A percentile compares a stretch with the other conserved stretches of the same genome.
phyloP scores from a whole-genome alignment of 2,329 filamentous ascomycete genomes.

The Ophiostoma fasciatum region DNA sequence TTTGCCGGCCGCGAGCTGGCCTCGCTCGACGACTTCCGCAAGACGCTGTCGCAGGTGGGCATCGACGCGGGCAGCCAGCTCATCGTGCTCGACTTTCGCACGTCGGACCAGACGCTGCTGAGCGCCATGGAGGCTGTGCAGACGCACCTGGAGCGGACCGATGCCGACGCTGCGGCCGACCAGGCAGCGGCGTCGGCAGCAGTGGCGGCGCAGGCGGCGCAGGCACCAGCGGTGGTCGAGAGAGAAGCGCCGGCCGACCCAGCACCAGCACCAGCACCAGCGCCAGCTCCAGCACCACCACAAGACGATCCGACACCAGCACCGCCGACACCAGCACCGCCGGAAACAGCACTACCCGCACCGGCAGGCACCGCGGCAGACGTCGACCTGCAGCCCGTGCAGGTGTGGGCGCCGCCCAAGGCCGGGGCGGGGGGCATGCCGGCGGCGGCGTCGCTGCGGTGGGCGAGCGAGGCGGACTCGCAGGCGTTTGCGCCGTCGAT shows the following conservation, averaged over 20 bases:
- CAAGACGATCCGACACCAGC: not conserved
- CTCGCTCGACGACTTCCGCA: constrained; percentile 70
- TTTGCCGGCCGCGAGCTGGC: constrained; percentile 69
- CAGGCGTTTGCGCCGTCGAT: constrained; percentile 61
- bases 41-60: constrained; percentile 74
- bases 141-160: constrained; percentile 40
- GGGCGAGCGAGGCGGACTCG: constrained; percentile 35
- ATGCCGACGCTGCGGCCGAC: constrained; percentile 33
- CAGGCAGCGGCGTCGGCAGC: constrained; percentile 7
- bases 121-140: constrained; percentile 70
- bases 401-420: constrained; percentile 65
- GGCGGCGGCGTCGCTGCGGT: constrained; percentile 41
- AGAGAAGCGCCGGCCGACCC: no score
- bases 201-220: constrained; percentile 1
- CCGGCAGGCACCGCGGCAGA: not conserved
- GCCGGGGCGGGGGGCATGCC: constrained; percentile 47
- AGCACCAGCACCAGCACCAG: not conserved
- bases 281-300: not conserved
- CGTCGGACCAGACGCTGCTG: constrained; percentile 63
- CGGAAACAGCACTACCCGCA: constrained; percentile 3
- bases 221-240: no score
- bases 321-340: constrained; percentile 2
- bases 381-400: constrained; percentile 36
- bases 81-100: constrained; percentile 61
- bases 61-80: constrained; percentile 73